Evolutionary conservation across 176 grass and related monocot genomes (phyloP), one percentile per base, ranked within the genome.

Genomic region (Eleusine coracana): DNA sequence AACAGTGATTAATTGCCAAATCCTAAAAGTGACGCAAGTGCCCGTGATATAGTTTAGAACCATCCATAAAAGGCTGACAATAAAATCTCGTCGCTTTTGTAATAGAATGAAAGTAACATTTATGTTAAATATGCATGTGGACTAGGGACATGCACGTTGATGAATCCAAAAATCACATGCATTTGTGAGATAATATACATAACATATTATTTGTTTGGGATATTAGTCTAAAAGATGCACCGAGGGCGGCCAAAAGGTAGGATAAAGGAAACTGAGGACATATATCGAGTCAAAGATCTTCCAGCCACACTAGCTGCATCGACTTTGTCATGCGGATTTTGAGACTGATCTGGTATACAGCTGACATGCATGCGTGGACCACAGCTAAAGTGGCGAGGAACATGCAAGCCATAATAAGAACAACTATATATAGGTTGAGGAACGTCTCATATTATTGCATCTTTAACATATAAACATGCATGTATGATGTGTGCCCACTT

Each of bases 221-320:
- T 29, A 34, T 77, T 45, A 59, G 48, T 70, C 16, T 3, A 60
- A 58, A 76, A 60, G 54, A 38, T 25, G 45, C 65, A 77, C 48
- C 4, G 6, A 36, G 41, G 51, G 7, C 41, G 40, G 15, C 28
- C 18, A 70, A 85, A 83, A 83, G 31, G 58, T 63, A 14, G 7
- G 44, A 21, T 54, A 36, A 36, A 63, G 82, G 76, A 76, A 59
- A 31, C 18, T 17, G 51, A 58, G 20, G 11, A 46, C 28, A 21
- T 7, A 9, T 21, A 60, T 60, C n/a, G 18, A 84, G 52, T 70
- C 83, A 77, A 78, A 85, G 65, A 85, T 85, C 27, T 70, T 77
- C 7, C 37, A 78, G 8, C 20, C 49, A 17, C 20, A n/a, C 55
- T 59, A 51, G 49, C 15, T 80, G 13, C n/a, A 14, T 78, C 23